A percentile compares a stretch with the other conserved stretches of the same genome.
Conservation (phyloP, 306 rosid species). For the Lathyrus oleraceus region DNA sequence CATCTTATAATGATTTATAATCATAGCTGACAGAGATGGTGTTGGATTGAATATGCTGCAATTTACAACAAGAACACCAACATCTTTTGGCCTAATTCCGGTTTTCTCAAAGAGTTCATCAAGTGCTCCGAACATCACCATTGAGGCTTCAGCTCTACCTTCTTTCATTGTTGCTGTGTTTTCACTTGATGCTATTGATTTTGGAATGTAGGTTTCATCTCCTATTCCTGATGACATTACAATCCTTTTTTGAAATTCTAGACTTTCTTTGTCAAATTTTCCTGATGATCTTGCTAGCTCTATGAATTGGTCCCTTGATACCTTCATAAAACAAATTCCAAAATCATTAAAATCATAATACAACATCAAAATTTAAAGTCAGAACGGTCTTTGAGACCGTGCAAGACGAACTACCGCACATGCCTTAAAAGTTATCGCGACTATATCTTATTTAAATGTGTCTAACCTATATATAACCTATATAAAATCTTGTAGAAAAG, state of each 20-base stretch:
- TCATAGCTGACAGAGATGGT: constrained; percentile 92
- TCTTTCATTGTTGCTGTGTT: constrained; percentile 88
- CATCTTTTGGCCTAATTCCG: constrained; percentile 73
- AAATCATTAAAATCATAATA: neutral
- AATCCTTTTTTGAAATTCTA: constrained; percentile 67
- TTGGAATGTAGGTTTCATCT: constrained; percentile 84
- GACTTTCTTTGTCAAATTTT: constrained; percentile 70
- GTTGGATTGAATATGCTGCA: constrained; percentile 98
- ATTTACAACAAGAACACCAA: constrained; percentile 79
- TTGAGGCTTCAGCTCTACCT: constrained; percentile 83
- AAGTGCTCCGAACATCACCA: constrained; percentile 88
- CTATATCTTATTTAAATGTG: too few species aligned
- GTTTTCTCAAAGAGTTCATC: constrained; percentile 92
- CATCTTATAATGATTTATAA: constrained; percentile 97
- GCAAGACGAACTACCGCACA: too few species aligned
- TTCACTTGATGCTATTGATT: constrained; percentile 46
- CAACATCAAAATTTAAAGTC: neutral
- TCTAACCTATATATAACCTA: too few species aligned
- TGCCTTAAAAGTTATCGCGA: too few species aligned
- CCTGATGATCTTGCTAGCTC: constrained; percentile 78
- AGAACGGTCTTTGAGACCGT: too few species aligned
- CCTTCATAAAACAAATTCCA: constrained; percentile 42
- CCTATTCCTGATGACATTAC: constrained; percentile 84
- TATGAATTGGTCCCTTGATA: constrained; percentile 67
- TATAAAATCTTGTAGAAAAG: too few species aligned